Base-by-base conservation (phyloP, 306 rosid species). In the Vigna mungo region DNA sequence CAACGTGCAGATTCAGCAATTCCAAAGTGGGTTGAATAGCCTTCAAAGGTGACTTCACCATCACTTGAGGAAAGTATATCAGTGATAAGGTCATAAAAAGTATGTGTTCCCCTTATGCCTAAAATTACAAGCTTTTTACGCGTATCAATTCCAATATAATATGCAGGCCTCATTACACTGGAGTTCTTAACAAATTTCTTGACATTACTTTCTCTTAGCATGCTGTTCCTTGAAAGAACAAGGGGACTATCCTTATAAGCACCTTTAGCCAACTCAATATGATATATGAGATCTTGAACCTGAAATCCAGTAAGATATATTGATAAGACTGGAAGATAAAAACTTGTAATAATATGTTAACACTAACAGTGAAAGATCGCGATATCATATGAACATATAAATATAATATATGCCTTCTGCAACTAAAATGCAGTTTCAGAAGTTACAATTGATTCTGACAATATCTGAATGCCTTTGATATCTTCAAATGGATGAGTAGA, bases 1-100 rank as follows among this genome's bases (percentile, higher is more conserved):
- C 99, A 96, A 60, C 91, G 93, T 74, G 99, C 96, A 81, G 91
- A 89, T 89, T 96, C 96, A 37, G 94, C 85, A 20, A 91, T 92
- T 65, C 99, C 98, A 47, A 96, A 91, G 89, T 96, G 99, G 43
- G 96, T 87, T 56, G 96, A 89, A 87, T 82, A 92, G 78, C 98
- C 99, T 77, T 92, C 97, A 78, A 82, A 88, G 43, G 94, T 92
- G 82, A 92, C 86, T 81, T 96, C 91, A 51, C 81, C 84, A 56
- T 85, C 89, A 53, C 94, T 89, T 30, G 94, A 87, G 74, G 97
- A 80, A 83, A 87, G 89, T 64, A 95, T 71, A 48, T 96, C 98
- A 63, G 97, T 96, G 81, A 96, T 85, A 83, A 96, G 93, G 80
- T 96, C 99, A 87, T 85, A 96, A 5, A 96, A 86, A 77, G 98